Conservation (phyloP, 345 rosid species). For the Clausena lansium region DNA sequence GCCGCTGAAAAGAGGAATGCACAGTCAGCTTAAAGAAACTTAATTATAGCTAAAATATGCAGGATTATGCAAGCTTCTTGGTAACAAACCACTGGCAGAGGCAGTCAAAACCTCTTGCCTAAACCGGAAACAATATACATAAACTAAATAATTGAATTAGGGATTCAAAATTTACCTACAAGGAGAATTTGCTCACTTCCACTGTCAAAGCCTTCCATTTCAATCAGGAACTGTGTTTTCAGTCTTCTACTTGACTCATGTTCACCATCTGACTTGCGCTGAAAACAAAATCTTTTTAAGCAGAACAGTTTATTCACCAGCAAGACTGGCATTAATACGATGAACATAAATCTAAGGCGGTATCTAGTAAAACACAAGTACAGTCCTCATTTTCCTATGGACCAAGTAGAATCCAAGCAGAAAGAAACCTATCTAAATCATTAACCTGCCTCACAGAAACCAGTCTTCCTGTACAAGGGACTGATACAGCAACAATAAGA, state of each 20-base stretch:
- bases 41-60: not conserved
- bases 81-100: not conserved
- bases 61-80: not conserved
- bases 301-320: slow-evolving; percentile 1
- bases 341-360: not conserved
- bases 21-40: not conserved
- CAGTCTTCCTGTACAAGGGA: not conserved
- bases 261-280: slow-evolving; percentile 99
- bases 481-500: not conserved
- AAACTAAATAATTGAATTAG: not conserved
- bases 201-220: slow-evolving; percentile 96
- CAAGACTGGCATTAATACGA: not conserved
- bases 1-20: not conserved
- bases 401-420: not conserved
- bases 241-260: slow-evolving; percentile 96
- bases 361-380: not conserved
- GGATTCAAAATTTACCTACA: slow-evolving; percentile 57
- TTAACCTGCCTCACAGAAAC: not conserved
- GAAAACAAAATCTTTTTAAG: slow-evolving; percentile 29
- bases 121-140: not conserved
- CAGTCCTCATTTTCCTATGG: not conserved
- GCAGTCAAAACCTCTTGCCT: not conserved
- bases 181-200: slow-evolving; percentile 89
- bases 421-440: slow-evolving; percentile 4
- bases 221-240: slow-evolving; percentile 91